These are phyloP conservation scores for Brassica hybrid DNA, from an alignment of 441 rosid genomes.

Conservation along the genomic window DNA sequence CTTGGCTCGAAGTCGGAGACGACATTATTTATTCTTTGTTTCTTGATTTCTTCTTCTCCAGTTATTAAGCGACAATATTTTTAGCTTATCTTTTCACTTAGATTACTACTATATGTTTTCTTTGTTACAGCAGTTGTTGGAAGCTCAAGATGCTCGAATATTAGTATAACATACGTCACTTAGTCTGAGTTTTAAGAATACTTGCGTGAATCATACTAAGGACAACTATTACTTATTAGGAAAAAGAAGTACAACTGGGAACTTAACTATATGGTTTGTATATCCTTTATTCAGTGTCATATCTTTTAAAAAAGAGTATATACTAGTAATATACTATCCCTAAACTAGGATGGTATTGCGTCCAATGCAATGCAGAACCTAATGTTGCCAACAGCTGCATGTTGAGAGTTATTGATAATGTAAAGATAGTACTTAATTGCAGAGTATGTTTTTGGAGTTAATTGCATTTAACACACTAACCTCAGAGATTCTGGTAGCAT, in stretches of 20 bases:
- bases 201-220: conserved; percentile 33
- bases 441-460: not conserved
- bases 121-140: conserved; percentile 2
- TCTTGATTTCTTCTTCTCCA: conserved; percentile 15
- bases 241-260: conserved; percentile 6
- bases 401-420: not conserved
- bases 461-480: conserved; percentile 28
- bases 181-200: not conserved
- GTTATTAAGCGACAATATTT: conserved; percentile 10
- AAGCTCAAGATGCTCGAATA: not conserved
- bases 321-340: not conserved
- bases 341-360: conserved; percentile 10
- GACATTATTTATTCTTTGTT: conserved; percentile 19
- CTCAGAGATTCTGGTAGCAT: conserved; percentile 6
- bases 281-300: not conserved
- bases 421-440: conserved; percentile 6
- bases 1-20: conserved; percentile 5
- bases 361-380: not conserved
- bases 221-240: not conserved
- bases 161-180: conserved; percentile 4
- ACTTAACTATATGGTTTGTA: not conserved
- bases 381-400: too few relatives aligned
- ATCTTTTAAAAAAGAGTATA: not conserved
- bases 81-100: conserved; percentile 32
- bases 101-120: not conserved